These are phyloP conservation scores for Xylaria multiplex DNA, from an alignment of 2,329 filamentous ascomycete species.

Conservation along the genomic window DNA sequence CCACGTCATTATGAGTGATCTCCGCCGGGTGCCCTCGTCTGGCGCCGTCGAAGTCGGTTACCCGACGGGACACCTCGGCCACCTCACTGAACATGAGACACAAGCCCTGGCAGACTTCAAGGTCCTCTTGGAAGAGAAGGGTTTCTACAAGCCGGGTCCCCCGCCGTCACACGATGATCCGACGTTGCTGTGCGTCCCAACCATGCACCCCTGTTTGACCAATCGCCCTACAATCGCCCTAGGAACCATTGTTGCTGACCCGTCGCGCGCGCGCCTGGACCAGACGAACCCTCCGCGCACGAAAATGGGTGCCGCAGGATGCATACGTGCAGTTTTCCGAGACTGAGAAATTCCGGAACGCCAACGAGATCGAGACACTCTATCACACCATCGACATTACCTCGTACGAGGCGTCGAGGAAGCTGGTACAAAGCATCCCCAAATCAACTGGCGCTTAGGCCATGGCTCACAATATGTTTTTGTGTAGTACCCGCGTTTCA, in stretches of 20 bases:
- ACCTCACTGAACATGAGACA: slow-evolving; percentile 76
- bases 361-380: slow-evolving; percentile 79
- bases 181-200: slow-evolving; percentile 70
- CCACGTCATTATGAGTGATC: slow-evolving; percentile 36
- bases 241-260: slow-evolving; percentile 21
- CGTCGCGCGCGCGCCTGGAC: slow-evolving; percentile 25
- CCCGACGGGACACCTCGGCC: slow-evolving; percentile 81
- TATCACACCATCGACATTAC: slow-evolving; percentile 89
- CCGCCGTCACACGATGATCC: slow-evolving; percentile 76
- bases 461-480: slow-evolving; percentile 34
- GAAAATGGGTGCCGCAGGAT: slow-evolving; percentile 80
- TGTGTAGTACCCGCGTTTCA: slow-evolving; percentile 89
- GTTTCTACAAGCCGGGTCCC: slow-evolving; percentile 67
- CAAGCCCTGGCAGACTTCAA: slow-evolving; percentile 78
- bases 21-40: slow-evolving; percentile 48
- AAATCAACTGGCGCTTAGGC: slow-evolving; percentile 36
- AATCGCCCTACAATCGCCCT: not conserved
- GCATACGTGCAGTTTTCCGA: slow-evolving; percentile 86
- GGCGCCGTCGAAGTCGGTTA: slow-evolving; percentile 60
- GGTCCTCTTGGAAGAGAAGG: slow-evolving; percentile 69
- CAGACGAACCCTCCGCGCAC: slow-evolving; percentile 86
- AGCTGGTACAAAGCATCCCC: slow-evolving; percentile 65
- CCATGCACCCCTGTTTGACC: slow-evolving; percentile 12
- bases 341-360: slow-evolving; percentile 86
- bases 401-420: slow-evolving; percentile 82